Evolutionary conservation across 2,329 filamentous ascomycete species (phyloP), one percentile per base, ranked within the genome.

Genomic region (Phyllosticta ampelicida): DNA sequence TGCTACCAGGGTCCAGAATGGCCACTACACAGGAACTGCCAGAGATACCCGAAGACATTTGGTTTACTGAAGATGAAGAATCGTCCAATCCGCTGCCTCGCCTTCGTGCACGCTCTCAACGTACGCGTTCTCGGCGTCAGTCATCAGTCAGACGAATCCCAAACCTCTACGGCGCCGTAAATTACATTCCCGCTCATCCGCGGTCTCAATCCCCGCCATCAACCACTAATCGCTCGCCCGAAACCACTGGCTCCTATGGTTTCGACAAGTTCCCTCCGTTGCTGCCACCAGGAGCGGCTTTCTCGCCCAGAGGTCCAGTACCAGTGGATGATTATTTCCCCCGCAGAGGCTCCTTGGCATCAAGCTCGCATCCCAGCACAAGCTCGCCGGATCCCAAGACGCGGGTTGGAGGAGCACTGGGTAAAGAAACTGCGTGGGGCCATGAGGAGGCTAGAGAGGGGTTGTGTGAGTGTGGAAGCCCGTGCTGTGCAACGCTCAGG

Each of bases 381-480:
- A 44, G 36, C 13, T 44, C 36, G 13, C 36, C 36, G 21, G 26
- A 26, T 11, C 11, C 20, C 2, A 53, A 30, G 8, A 13, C 9
- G 26, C 21, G 51, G 8, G 26, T 26, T 13, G n/a, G 20, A 48
- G 53, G 36, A 16, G 36, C 36, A 5, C 11, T 44, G 36, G 36
- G 13, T 11, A 59, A 53, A 55, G 53, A 59, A 23, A 21, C 53
- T 48, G 4, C 21, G 55, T 53, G 51, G 51, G 26, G 9, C 21
- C 21, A 26, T 11, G 51, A 53, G 5, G 51, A 5, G 19, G 51
- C 20, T 9, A 26, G 51, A 5, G 51, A 53, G 19, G 51, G 21
- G 18, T n/a, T 21, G 5, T 59, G 57, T n/a, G 57, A 59, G 16
- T 59, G 57, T n/a, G 57, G 57, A 20, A 55, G 44, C n/a, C n/a